phyloP scores from a whole-genome alignment of 495 filamentous ascomycete genomes.

The Recurvomyces mirabilis region DNA sequence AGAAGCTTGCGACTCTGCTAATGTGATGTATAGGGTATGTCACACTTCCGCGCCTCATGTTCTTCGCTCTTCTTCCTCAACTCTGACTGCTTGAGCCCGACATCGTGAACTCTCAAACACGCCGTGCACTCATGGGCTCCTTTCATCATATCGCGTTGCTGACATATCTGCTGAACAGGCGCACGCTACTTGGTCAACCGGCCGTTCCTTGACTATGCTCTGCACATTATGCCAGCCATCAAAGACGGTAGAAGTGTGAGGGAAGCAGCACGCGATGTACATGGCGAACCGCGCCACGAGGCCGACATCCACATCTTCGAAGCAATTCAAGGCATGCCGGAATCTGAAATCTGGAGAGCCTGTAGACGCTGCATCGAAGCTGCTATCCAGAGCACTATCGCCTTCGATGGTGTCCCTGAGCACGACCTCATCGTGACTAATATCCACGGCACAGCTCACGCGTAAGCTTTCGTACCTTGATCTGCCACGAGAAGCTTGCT shows the following conservation, averaged over 20 bases:
- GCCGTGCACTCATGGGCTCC: too few relatives aligned
- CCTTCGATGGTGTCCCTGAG: constrained; percentile 55
- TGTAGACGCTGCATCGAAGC: constrained; percentile 49
- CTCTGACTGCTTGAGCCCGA: too few relatives aligned
- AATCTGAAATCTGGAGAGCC: constrained; percentile 33
- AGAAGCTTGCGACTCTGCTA: too few relatives aligned
- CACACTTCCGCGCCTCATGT: too few relatives aligned
- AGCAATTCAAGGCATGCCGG: constrained; percentile 10
- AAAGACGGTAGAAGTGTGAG: constrained; percentile 2
- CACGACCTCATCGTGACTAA: constrained; percentile 80
- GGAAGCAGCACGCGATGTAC: constrained; percentile 6
- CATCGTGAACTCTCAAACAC: too few relatives aligned
- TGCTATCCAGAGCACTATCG: constrained; percentile 68
- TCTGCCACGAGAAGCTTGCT: too few relatives aligned
- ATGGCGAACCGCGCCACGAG: constrained; percentile 9
- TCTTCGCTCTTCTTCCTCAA: too few relatives aligned
- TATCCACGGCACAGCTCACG: constrained; percentile 89
- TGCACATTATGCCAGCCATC: constrained; percentile 35
- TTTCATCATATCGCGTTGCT: too few relatives aligned
- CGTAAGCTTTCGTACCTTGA: too few relatives aligned
- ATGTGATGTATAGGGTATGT: too few relatives aligned
- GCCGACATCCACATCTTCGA: constrained; percentile 17
- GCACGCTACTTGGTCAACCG: constrained; percentile 81
- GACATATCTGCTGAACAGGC: too few relatives aligned
- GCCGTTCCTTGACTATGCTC: constrained; percentile 56